These are phyloP conservation scores for Globisporangium barbulae DNA, from an alignment of 352 stramenopile genomes.

Conservation along the genomic window DNA sequence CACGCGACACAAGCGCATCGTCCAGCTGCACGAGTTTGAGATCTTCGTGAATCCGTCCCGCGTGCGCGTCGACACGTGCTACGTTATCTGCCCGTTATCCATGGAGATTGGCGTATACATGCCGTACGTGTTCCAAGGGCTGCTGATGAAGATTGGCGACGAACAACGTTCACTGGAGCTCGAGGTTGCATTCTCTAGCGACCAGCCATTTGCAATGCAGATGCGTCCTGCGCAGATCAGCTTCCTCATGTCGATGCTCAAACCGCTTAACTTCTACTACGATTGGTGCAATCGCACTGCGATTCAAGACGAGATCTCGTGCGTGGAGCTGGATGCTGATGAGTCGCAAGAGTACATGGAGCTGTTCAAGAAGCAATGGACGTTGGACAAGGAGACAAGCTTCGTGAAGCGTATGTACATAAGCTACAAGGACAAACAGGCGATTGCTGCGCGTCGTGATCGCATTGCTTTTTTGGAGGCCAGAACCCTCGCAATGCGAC, in stretches of 20 bases:
- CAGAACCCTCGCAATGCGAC: slow-evolving; percentile 48
- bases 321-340: slow-evolving; percentile 41
- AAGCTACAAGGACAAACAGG: slow-evolving; percentile 40
- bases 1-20: slow-evolving; percentile 36
- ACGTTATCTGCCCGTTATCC: slow-evolving; percentile 48
- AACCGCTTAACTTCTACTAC: slow-evolving; percentile 57
- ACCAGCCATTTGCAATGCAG: slow-evolving; percentile 37
- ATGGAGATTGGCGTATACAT: slow-evolving; percentile 59
- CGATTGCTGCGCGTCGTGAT: slow-evolving; percentile 30
- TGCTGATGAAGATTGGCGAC: slow-evolving; percentile 46
- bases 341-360: slow-evolving; percentile 58
- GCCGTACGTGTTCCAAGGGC: slow-evolving; percentile 61
- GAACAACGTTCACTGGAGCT: slow-evolving; percentile 46
- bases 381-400: slow-evolving; percentile 45
- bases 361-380: slow-evolving; percentile 56
- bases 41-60: slow-evolving; percentile 59
- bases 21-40: slow-evolving; percentile 61
- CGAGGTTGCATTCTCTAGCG: slow-evolving; percentile 39
- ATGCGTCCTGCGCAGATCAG: slow-evolving; percentile 63
- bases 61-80: slow-evolving; percentile 30
- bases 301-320: slow-evolving; percentile 60
- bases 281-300: slow-evolving; percentile 62
- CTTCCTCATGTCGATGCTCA: slow-evolving; percentile 53
- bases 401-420: slow-evolving; percentile 38
- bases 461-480: slow-evolving; percentile 53